A percentile compares a stretch with the other conserved stretches of the same genome.
Evolutionary conservation across 495 filamentous ascomycete genomes (phyloP).

Genomic region (Glonium stellatum): DNA sequence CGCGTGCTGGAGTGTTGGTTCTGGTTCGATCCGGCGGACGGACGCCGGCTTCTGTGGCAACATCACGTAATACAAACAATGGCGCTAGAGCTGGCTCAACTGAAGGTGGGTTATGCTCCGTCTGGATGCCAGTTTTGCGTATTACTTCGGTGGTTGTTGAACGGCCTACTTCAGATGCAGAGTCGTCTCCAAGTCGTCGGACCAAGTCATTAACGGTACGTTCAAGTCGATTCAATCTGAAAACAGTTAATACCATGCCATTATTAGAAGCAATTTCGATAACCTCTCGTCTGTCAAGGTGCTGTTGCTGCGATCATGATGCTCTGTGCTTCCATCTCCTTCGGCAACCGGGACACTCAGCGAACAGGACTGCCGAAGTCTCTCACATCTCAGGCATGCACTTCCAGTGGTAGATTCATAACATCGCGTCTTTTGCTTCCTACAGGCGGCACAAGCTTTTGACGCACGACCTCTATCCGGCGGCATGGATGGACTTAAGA

Average conservation of each 20-base stretch:
- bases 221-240: neutral
- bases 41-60: neutral
- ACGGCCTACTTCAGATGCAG: neutral
- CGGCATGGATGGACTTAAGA: too few relatives aligned
- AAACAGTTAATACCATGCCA: neutral
- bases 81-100: slow-evolving; percentile 26
- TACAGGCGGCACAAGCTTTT: slow-evolving; percentile 40
- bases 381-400: slow-evolving; percentile 39
- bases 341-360: neutral
- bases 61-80: neutral
- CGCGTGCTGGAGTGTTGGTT: slow-evolving; percentile 32
- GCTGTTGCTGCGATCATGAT: neutral
- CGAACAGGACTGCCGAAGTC: slow-evolving; percentile 38
- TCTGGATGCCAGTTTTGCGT: neutral
- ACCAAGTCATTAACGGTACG: slow-evolving; percentile 23
- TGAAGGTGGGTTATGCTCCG: slow-evolving; percentile 10
- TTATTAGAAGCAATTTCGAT: neutral
- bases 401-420: slow-evolving; percentile 35
- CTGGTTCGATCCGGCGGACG: slow-evolving; percentile 4
- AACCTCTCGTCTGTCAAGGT: neutral
- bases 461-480: slow-evolving; percentile 42
- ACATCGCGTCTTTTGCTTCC: slow-evolving; percentile 43
- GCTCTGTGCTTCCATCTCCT: neutral
- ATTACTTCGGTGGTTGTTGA: neutral
- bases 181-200: slow-evolving; percentile 30